Evolutionary conservation across 352 stramenopile genomes (phyloP), one percentile per base, ranked within the genome.

Genomic region (Phytophthora tentaculata): DNA sequence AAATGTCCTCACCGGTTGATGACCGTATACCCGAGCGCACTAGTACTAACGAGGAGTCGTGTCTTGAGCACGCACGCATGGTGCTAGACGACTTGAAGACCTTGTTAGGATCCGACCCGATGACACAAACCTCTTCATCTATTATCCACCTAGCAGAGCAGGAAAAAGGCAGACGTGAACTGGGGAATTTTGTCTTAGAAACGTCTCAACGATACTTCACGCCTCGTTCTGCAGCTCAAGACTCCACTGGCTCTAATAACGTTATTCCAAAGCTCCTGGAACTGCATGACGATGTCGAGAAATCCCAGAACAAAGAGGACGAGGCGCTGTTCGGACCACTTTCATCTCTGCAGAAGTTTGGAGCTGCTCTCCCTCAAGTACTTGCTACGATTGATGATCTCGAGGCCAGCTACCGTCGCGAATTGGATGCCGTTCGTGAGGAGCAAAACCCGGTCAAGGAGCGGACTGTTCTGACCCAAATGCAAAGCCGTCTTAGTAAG

Each of bases 371-470:
- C 9, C 77, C 79, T 0, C 75, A 85, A 61, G 64, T 89, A 12
- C 32, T 77, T 2, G 60, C 52, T 32, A 62, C 71, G 3, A 49
- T 88, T 19, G 75, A 82, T 24, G 71, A 79, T 1, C 52, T 90
- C 8, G 79, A 91, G 19, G 24, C 32, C 0, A 79, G 78, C 17
- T 89, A 91, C 13, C 69, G 71, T 26, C 29, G 26, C 3, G 77
- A 91, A 54, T 17, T 90, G 5, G 47, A 65, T 20, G 58, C 74
- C 22, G 20, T 86, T 17, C 64, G 70, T 17, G 77, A 91, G 32
- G 80, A 91, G 59, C 74, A 89, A 52, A 91, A 89, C 22, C 80
- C 80, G 0, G 76, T 81, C 0, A 89, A 89, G 47, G 79, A 87
- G 39, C 74, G 71, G 10, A 58, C 56, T 7, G 49, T 83, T 2